phyloP scores from a whole-genome alignment of 2,329 filamentous ascomycete genomes.

The Cercospora canescens region DNA sequence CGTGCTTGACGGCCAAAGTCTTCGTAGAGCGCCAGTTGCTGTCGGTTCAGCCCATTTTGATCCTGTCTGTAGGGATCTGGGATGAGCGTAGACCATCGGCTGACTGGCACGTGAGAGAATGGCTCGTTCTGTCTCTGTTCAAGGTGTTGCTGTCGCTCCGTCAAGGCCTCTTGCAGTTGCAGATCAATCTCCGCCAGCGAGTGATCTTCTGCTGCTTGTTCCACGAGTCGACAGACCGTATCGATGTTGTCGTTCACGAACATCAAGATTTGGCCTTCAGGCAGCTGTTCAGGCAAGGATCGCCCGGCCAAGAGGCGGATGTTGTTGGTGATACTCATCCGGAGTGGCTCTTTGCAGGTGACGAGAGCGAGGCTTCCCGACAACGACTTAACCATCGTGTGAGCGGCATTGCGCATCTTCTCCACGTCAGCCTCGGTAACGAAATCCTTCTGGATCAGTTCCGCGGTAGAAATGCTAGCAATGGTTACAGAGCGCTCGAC shows the following conservation, averaged over 20 bases:
- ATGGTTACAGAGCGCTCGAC: conserved; percentile 98
- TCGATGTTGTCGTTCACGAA: conserved; percentile 98
- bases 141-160: conserved; percentile 74
- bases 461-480: conserved; percentile 91
- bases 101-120: conserved; percentile 77
- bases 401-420: conserved; percentile 78
- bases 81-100: conserved; percentile 89
- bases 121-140: conserved; percentile 75
- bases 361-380: conserved; percentile 92
- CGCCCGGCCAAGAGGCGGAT: conserved; percentile 76
- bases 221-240: conserved; percentile 87
- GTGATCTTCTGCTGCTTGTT: conserved; percentile 91
- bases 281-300: conserved; percentile 68
- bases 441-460: conserved; percentile 96
- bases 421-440: conserved; percentile 89
- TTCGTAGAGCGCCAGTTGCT: conserved; percentile 95
- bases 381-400: conserved; percentile 92
- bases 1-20: conserved; percentile 89
- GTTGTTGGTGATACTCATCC: conserved; percentile 97
- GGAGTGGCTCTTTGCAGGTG: conserved; percentile 95
- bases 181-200: conserved; percentile 94
- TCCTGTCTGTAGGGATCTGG: conserved; percentile 90
- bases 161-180: conserved; percentile 79
- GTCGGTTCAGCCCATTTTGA: conserved; percentile 71
- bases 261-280: conserved; percentile 95